These are phyloP conservation scores for Fusarium mundagurra DNA, from an alignment of 2,329 filamentous ascomycete species.

Conservation along the genomic window DNA sequence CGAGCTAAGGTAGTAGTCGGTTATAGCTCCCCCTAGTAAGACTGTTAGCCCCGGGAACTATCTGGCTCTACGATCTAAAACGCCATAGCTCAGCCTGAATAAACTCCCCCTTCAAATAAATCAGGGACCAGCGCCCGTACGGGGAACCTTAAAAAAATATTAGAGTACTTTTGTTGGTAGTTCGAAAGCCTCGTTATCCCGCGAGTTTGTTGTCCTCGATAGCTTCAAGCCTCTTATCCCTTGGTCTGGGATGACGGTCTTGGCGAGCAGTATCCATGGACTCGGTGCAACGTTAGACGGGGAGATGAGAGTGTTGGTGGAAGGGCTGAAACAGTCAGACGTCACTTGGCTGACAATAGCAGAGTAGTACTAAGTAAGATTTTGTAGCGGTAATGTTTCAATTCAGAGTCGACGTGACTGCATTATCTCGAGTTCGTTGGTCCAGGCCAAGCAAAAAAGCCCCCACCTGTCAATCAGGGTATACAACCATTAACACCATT, in stretches of 20 bases:
- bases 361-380: not conserved
- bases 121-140: not conserved
- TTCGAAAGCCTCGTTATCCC: not conserved
- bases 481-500: slow-evolving; percentile 34
- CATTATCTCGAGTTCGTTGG: slow-evolving; percentile 22
- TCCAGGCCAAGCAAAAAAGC: not conserved
- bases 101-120: not conserved
- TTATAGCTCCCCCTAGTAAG: not conserved
- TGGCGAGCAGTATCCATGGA: not conserved
- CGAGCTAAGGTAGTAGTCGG: not conserved
- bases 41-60: not conserved
- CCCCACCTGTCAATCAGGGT: slow-evolving; percentile 37
- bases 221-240: not conserved
- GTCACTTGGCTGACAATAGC: not conserved
- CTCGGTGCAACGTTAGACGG: slow-evolving; percentile 2
- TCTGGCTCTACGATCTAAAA: not conserved
- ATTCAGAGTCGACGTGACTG: slow-evolving; percentile 29
- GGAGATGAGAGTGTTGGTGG: not conserved
- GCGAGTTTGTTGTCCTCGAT: not conserved
- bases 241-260: not conserved
- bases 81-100: slow-evolving; percentile 17
- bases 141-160: not conserved
- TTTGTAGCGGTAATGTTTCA: not conserved
- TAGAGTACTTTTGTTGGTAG: not conserved
- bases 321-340: not conserved